Conservation (phyloP, 495 filamentous ascomycete genomes). For the Lasiosphaeria hispida region DNA sequence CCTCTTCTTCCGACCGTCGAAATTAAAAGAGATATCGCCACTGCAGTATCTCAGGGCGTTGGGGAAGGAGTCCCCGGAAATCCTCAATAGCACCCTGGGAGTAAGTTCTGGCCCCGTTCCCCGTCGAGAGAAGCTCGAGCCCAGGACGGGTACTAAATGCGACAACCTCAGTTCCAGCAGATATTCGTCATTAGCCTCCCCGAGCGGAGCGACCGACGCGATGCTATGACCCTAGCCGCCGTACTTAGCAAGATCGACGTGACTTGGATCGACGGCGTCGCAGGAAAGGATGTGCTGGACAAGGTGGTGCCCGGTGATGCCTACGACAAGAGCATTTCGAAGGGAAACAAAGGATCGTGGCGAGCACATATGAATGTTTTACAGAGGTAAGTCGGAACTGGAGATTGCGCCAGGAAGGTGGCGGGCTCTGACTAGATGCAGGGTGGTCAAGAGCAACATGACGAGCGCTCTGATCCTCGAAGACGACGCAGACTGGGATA, state of each 20-base stretch:
- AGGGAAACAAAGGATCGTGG: conserved; percentile 46
- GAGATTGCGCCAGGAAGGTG: too few species aligned
- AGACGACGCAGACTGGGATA: conserved; percentile 53
- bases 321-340: conserved; percentile 17
- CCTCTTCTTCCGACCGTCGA: conserved; percentile 4
- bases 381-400: conserved; percentile 22
- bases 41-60: conserved; percentile 8
- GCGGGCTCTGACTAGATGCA: conserved; percentile 10
- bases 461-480: conserved; percentile 47
- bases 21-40: not conserved
- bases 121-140: too few species aligned
- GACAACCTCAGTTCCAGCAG: conserved; percentile 50
- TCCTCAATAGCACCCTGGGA: conserved; percentile 33
- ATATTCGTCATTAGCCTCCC: conserved; percentile 63
- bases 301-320: conserved; percentile 29
- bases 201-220: conserved; percentile 59
- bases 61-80: conserved; percentile 4
- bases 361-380: conserved; percentile 47
- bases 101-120: conserved; percentile 14
- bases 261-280: conserved; percentile 54
- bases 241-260: conserved; percentile 51
- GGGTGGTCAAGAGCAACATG: conserved; percentile 34
- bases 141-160: too few species aligned
- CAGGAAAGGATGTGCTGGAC: conserved; percentile 40
- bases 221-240: conserved; percentile 56